These are phyloP conservation scores for Multifurca ochricompacta DNA, from an alignment of 768 basidiomycete genomes.

Conservation along the genomic window DNA sequence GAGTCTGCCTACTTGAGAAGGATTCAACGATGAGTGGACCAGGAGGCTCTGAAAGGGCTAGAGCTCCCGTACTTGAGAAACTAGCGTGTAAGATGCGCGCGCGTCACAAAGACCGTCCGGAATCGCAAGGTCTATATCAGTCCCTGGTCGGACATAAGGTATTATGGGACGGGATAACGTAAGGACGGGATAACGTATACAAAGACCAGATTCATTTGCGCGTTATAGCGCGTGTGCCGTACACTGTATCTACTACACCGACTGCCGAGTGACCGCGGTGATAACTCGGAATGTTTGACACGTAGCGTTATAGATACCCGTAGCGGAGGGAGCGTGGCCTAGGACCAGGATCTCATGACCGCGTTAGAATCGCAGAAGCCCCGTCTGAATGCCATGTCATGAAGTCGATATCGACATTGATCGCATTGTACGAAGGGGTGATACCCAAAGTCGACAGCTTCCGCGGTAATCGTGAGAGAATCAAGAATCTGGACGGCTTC, in stretches of 20 bases:
- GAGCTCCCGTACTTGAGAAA: no score
- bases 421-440: neutral
- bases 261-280: neutral
- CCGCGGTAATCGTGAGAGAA: neutral
- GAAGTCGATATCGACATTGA: neutral
- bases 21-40: no score
- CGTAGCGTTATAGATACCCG: neutral
- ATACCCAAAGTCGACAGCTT: neutral
- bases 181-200: neutral
- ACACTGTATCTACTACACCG: no score
- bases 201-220: neutral
- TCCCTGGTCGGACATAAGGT: no score
- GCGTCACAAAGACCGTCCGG: no score
- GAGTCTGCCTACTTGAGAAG: no score
- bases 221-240: neutral
- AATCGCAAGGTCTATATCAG: no score
- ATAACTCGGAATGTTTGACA: neutral
- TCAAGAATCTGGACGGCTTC: neutral
- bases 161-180: neutral
- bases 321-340: neutral
- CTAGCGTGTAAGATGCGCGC: no score
- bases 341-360: neutral
- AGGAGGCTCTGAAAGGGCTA: no score
- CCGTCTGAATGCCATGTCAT: neutral
- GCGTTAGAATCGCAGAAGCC: neutral